Base-by-base conservation (phyloP, 306 rosid species). In the Glycine tomentella region DNA sequence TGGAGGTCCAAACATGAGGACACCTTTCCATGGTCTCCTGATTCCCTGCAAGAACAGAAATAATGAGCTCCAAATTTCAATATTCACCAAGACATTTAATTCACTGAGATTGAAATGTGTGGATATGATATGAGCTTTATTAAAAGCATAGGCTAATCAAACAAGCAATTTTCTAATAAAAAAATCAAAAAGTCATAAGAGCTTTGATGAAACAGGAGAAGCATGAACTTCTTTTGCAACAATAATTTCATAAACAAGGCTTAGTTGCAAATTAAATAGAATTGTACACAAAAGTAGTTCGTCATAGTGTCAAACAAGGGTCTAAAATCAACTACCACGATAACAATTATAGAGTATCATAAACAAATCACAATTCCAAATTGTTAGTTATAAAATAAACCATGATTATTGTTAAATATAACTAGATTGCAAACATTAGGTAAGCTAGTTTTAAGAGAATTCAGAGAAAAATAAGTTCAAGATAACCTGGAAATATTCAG, bases 21-120 rank as follows among this genome's bases (percentile, higher is more conserved):
- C 99, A 79, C 99, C 99, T 87, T 96, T 96, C 98, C 99, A 96
- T 2, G 99, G 99, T 84, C 99, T 89, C 88, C 99, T 93, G 81
- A 96, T 96, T 69, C 99, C 99, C 99, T 96, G 83, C 69, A 89
- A 75, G 72, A 74, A 79, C 76, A 76, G 53, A 79, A 81, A 76
- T 69, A 76, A 80, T 71, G 81, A 78, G 45, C 82, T 34, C 58
- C 63, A 74, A 17, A 9, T 34, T 73, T 63, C 74, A 45, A 63
- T 33, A 75, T 49, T 17, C 12, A 55, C 74, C 59, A 20, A 76
- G 67, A 71, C 20, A 70, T 31, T 59, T 25, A 48, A 53, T 62
- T 71, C 50, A 17, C 56, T 49, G 42, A 58, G 51, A 85, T 50
- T 72, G 59, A 75, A 63, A 65, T 56, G 61, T 6, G 48, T 76